Base-by-base conservation (phyloP, 768 basidiomycete genomes). In the Saitozyma sp. region DNA sequence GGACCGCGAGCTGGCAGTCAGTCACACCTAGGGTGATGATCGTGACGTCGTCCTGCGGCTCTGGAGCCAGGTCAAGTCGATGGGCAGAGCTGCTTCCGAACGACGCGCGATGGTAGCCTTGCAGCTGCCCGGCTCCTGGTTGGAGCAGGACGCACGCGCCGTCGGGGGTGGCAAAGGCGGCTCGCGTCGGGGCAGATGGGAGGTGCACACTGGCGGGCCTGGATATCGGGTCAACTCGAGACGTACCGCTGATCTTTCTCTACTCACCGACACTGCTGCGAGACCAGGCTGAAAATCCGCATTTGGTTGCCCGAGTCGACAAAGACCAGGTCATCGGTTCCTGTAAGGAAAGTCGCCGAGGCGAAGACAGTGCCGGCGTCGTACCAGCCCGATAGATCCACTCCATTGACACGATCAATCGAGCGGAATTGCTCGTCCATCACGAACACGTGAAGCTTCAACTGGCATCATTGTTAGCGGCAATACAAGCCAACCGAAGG, bases 231-330 rank as follows among this genome's bases (percentile, higher is more conserved):
- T 41, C 42, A 40, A 16, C 52, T 38, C 29, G 6, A 37, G 20
- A 9, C 39, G 39, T 41, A 9, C 8, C 20, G 9, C 10, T 8
- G 29, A 13, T 9, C 10, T 19, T 37, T 29, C 20, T 9, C 11
- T 38, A 41, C 53, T 54, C 39, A 40, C 53, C 53, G 3, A 17
- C 29, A 54, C 14, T 54, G 53, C 53, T 54, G 37, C 5, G 29
- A 39, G 37, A 39, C 38, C 39, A 40, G 16, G 53, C 39, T 41
- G 38, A 40, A 54, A 6, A 54, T 54, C 38, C 53, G 11, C 39
- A 54, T 41, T n/a, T 41, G 53, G 13, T 54, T 54, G 53, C 39
- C 19, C 8, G 53, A 54, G 38, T 54, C 53, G 38, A 54, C 38
- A 19, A 54, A 14, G 14, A 41, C 53, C 6, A 54, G 39, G 9